A percentile compares a stretch with the other conserved stretches of the same genome.
phyloP scores from a whole-genome alignment of 1,139 yeast species.

The Zygoascus sp. region DNA sequence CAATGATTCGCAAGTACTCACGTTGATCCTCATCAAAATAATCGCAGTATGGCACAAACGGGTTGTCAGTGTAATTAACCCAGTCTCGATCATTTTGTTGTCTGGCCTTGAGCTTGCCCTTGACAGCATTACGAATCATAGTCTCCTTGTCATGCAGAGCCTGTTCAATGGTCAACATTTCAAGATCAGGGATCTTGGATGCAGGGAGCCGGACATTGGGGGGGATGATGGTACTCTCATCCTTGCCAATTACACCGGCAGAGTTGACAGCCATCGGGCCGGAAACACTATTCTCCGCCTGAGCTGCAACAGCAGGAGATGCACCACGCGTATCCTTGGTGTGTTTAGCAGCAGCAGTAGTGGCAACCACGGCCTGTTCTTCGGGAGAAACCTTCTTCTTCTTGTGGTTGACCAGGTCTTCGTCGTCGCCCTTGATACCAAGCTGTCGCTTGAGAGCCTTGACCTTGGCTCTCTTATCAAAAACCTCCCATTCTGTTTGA shows the following conservation, averaged over 20 bases:
- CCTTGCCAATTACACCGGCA: slow-evolving; percentile 14
- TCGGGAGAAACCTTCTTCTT: slow-evolving; percentile 48
- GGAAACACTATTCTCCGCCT: slow-evolving; percentile 7
- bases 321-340: slow-evolving; percentile 2
- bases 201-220: slow-evolving; percentile 86
- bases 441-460: slow-evolving; percentile 70
- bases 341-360: slow-evolving; percentile 17
- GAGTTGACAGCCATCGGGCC: slow-evolving; percentile 9
- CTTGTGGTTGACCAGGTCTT: slow-evolving; percentile 73
- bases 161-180: slow-evolving; percentile 74
- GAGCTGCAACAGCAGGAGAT: slow-evolving; percentile 17
- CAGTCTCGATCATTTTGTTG: slow-evolving; percentile 66
- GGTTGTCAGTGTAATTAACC: slow-evolving; percentile 84
- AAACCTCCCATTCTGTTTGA: slow-evolving; percentile 57
- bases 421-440: slow-evolving; percentile 80
- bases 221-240: slow-evolving; percentile 40
- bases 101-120: slow-evolving; percentile 73
- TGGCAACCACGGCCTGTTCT: slow-evolving; percentile 10
- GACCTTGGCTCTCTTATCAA: slow-evolving; percentile 65
- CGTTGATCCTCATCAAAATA: slow-evolving; percentile 47
- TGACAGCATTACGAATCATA: slow-evolving; percentile 74
- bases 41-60: slow-evolving; percentile 81
- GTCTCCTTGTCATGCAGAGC: slow-evolving; percentile 72
- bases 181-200: slow-evolving; percentile 90
- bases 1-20: slow-evolving; percentile 38